phyloP scores from a whole-genome alignment of 2,329 filamentous ascomycete species.

The Penicillium sp. region DNA sequence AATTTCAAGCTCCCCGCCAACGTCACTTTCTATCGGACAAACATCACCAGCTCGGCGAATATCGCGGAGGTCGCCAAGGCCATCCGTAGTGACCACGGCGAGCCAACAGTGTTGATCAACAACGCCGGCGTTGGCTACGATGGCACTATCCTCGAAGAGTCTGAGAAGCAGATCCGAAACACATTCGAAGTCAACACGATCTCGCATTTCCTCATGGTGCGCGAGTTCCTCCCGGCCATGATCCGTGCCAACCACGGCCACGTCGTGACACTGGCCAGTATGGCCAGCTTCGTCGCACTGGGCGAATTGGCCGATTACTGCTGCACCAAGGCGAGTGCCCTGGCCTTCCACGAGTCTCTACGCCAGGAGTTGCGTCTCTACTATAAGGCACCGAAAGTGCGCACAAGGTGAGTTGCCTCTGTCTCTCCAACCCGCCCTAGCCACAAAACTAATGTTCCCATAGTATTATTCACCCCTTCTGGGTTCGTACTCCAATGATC shows the following conservation, averaged over 20 bases:
- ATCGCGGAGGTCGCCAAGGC: conserved; percentile 35
- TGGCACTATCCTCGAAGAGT: conserved; percentile 49
- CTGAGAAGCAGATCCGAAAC: conserved; percentile 46
- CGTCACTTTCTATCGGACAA: conserved; percentile 37
- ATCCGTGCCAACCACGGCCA: conserved; percentile 55
- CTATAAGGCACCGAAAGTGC: conserved; percentile 40
- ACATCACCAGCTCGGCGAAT: conserved; percentile 38
- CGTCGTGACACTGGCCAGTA: conserved; percentile 57
- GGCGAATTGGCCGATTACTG: conserved; percentile 56
- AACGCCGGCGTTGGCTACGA: conserved; percentile 53
- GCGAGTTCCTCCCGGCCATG: conserved; percentile 57
- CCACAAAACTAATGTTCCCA: conserved; percentile 2
- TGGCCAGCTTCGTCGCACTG: conserved; percentile 51
- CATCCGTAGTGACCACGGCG: conserved; percentile 43
- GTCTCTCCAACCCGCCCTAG: neutral
- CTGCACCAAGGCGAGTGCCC: conserved; percentile 53
- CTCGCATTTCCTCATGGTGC: conserved; percentile 52
- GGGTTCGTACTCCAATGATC: conserved; percentile 53
- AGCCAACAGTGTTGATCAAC: conserved; percentile 52
- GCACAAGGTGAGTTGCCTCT: conserved; percentile 33
- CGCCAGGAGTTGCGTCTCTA: conserved; percentile 38
- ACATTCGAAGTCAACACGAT: conserved; percentile 57
- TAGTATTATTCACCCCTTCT: conserved; percentile 40
- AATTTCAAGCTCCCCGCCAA: conserved; percentile 32
- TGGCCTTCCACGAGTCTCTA: conserved; percentile 56